Percentiles rank a stretch among this genome's conserved stretches.
phyloP scores from a whole-genome alignment of 78 protist genomes.

The Cavenderia fasciculata region DNA sequence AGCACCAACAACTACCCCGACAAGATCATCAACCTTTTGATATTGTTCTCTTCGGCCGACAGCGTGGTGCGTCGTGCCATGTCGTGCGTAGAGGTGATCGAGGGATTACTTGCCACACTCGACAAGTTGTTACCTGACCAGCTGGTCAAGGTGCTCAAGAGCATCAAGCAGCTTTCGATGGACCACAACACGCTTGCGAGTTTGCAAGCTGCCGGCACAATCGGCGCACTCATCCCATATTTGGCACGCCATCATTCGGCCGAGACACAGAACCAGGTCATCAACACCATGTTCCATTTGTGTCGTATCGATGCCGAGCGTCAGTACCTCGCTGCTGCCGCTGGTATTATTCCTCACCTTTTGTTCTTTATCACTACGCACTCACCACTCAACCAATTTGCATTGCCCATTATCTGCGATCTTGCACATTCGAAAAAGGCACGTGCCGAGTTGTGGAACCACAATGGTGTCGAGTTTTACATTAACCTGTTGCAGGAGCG shows the following conservation, averaged over 20 bases:
- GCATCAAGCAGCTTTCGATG: conserved; percentile 83
- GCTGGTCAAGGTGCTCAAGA: conserved; percentile 72
- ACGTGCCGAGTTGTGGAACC: conserved; percentile 79
- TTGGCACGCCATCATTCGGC: conserved; percentile 40
- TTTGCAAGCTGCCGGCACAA: conserved; percentile 80
- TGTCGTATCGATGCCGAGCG: conserved; percentile 89
- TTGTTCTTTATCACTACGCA: conserved; percentile 54
- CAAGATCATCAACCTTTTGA: conserved; percentile 64
- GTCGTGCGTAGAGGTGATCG: conserved; percentile 57
- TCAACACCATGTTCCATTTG: conserved; percentile 88
- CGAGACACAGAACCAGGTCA: conserved; percentile 75
- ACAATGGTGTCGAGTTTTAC: conserved; percentile 85
- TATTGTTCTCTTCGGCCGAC: conserved; percentile 88
- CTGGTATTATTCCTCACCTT: conserved; percentile 87
- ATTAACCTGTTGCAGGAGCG: conserved; percentile 67
- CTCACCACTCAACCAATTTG: conserved; percentile 88
- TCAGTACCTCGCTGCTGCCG: conserved; percentile 92
- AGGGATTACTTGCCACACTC: conserved; percentile 46
- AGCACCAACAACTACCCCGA: conserved; percentile 42
- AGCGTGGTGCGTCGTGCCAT: conserved; percentile 82
- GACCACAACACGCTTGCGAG: conserved; percentile 79
- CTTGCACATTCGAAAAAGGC: conserved; percentile 85
- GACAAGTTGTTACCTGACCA: conserved; percentile 47
- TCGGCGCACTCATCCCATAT: conserved; percentile 65
- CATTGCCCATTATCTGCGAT: conserved; percentile 91